These are phyloP conservation scores for Cladosporium sphaerospermum DNA, from an alignment of 2,329 filamentous ascomycete species.

Conservation along the genomic window DNA sequence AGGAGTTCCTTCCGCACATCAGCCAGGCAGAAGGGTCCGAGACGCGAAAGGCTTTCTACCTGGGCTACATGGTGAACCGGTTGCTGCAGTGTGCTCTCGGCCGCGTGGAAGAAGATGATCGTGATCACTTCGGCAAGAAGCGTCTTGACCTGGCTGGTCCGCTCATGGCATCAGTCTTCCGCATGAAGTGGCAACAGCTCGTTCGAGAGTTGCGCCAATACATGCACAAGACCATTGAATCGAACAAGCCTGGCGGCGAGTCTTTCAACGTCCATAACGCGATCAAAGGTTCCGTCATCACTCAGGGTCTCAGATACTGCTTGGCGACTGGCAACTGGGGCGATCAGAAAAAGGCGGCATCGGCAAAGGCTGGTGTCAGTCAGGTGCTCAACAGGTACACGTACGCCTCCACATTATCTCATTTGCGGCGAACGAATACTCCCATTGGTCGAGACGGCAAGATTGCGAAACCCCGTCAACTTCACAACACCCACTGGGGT, in stretches of 20 bases:
- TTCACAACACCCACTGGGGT: constrained; percentile 99
- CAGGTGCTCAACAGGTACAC: constrained; percentile 98
- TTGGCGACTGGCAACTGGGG: constrained; percentile 98
- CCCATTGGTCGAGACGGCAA: constrained; percentile 97
- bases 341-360: constrained; percentile 96
- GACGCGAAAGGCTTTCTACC: constrained; percentile 93
- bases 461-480: constrained; percentile 91
- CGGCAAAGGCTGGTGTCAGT: constrained; percentile 91
- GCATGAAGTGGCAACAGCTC: constrained; percentile 82
- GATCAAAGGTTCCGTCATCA: constrained; percentile 84
- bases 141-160: constrained; percentile 91
- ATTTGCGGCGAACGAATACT: constrained; percentile 95
- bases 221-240: constrained; percentile 83
- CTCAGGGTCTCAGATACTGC: constrained; percentile 92
- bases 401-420: constrained; percentile 90
- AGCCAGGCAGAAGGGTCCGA: constrained; percentile 92
- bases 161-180: constrained; percentile 91
- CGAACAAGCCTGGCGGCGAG: constrained; percentile 57
- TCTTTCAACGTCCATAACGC: constrained; percentile 80
- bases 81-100: constrained; percentile 89
- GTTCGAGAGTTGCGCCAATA: constrained; percentile 88
- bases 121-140: constrained; percentile 99
- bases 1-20: constrained; percentile 93
- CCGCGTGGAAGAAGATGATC: constrained; percentile 87
- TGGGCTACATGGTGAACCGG: constrained; percentile 98